Base-by-base conservation (phyloP, 345 rosid genomes). In the Arabis hirsuta region DNA sequence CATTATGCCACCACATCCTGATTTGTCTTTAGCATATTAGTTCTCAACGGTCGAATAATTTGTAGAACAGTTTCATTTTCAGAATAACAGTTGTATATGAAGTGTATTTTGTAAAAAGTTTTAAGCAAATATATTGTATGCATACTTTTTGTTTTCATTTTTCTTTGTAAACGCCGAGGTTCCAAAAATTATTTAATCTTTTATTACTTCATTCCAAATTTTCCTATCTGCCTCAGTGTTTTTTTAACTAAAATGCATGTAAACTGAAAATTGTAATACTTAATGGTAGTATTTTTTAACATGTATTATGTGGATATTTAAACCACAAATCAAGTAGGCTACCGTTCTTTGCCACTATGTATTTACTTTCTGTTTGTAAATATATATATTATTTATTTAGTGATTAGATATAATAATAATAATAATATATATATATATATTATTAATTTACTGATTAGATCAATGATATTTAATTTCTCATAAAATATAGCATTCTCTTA, bases 21-120 rank as follows among this genome's bases (percentile, higher is more conserved):
- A 57, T 69, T 69, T 69, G 65, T 69, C 27, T 69, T 9, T 46
- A 56, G 22, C n/a, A n/a, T 26, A 51, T 50, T 14, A 50, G 6
- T 52, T 61, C 53, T 42, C 75, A 71, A 61, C 69, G 54, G 52
- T 71, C 46, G 38, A 31, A 62, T 13, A 12, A 13, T 5, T 42
- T 51, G 7, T 47, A 36, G 0, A 47, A 20, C n/a, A 14, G 29
- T 50, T 46, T 51, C 16, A 20, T 19, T 51, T 13, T 39, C 14
- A 51, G 24, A 71, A 50, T 47, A 58, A 58, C 39, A 59, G 47
- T 29, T 67, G 43, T 42, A 54, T 11, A 12, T 63, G 43, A 36
- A 36, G 4, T 34, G 14, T 34, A 24, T 12, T 14, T 19, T 27
- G 2, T 3, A 16, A 31, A 55, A 55, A 13, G 4, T 54, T 12